Conservation (phyloP, 805 yeast genomes). For the Teunomyces lycoperdinae region DNA sequence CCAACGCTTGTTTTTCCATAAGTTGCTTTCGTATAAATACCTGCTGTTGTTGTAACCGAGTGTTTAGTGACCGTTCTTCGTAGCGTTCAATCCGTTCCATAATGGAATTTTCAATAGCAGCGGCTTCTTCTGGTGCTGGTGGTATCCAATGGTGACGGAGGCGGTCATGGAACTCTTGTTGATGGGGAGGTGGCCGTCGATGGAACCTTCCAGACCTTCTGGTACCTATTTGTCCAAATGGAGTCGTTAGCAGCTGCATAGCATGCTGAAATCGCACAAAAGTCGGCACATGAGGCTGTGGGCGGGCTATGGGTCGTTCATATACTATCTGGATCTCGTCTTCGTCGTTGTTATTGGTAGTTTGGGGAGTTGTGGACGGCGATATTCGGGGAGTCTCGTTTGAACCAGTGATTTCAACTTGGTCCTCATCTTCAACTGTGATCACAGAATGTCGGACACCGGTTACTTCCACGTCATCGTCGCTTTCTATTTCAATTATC, state of each 20-base stretch:
- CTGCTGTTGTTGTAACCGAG: conserved; percentile 29
- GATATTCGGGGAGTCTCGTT: not conserved
- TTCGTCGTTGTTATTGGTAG: not conserved
- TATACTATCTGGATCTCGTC: conserved; percentile 23
- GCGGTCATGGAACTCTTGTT: not conserved
- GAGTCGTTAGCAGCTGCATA: not conserved
- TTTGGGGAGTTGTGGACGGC: too few species aligned
- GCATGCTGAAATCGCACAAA: not conserved
- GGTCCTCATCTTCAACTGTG: conserved; percentile 4
- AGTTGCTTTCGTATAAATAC: conserved; percentile 27
- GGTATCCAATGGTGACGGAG: conserved; percentile 1
- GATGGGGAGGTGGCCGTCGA: not conserved
- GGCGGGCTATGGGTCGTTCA: conserved; percentile 17
- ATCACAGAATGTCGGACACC: not conserved
- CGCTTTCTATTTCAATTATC: conserved; percentile 1
- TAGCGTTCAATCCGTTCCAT: conserved; percentile 40
- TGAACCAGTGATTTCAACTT: conserved; percentile 7
- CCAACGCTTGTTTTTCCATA: conserved; percentile 25
- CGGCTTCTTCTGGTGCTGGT: not conserved
- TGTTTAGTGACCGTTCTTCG: conserved; percentile 35
- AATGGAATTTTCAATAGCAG: conserved; percentile 25
- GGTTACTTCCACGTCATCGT: conserved; percentile 6
- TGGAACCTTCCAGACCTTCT: not conserved
- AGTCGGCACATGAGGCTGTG: conserved; percentile 1
- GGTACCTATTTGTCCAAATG: not conserved